Evolutionary conservation across 1,284 basidiomycete genomes (phyloP).

Genomic region (Leccinum proliferum): DNA sequence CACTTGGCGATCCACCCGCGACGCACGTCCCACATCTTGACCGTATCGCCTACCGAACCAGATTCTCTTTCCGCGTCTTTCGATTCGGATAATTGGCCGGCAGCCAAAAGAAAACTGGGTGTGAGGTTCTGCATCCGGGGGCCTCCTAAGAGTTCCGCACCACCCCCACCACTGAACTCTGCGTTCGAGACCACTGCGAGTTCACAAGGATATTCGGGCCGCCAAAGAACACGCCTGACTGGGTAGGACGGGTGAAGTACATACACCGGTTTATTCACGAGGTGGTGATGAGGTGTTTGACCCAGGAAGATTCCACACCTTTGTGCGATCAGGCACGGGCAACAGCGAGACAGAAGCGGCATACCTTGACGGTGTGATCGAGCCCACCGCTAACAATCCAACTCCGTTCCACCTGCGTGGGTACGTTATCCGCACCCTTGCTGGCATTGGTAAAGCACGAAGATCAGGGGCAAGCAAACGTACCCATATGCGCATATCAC

Average conservation of each 20-base stretch:
- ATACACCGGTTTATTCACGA: constrained; percentile 61
- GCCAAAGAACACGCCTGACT: constrained; percentile 72
- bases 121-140: constrained; percentile 25
- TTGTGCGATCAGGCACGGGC: constrained; percentile 1
- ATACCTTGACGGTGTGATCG: constrained; percentile 76
- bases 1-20: constrained; percentile 82
- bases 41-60: constrained; percentile 43
- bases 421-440: constrained; percentile 16
- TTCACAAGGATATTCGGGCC: constrained; percentile 78
- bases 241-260: constrained; percentile 73
- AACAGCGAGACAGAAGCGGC: background rate
- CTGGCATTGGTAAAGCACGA: background rate
- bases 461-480: constrained; percentile 17
- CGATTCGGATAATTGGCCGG: constrained; percentile 4
- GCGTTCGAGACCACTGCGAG: constrained; percentile 67
- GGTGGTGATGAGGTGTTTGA: constrained; percentile 45
- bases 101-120: constrained; percentile 18
- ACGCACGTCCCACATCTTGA: constrained; percentile 89
- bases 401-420: constrained; percentile 34
- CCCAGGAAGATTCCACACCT: constrained; percentile 76
- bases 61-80: constrained; percentile 19
- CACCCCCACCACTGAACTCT: constrained; percentile 42
- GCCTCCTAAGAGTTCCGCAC: constrained; percentile 26
- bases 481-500: constrained; percentile 81
- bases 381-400: constrained; percentile 84